Base-by-base conservation (phyloP, 257 asterid genomes). In the Linaria vulgaris region DNA sequence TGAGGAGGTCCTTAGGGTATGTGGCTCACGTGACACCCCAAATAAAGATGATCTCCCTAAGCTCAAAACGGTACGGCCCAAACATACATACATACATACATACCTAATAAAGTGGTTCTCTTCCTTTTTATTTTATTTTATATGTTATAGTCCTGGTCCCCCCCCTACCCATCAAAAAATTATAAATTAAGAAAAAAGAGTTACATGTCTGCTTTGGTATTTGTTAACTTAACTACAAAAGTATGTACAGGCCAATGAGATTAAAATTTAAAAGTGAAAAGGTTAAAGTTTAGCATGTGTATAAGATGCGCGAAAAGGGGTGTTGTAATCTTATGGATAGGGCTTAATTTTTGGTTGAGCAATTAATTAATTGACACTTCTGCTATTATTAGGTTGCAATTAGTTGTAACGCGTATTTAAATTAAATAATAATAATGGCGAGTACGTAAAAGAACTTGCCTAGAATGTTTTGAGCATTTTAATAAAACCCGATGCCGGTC, bases 11-110 rank as follows among this genome's bases (percentile, higher is more conserved):
- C 70, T 87, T 30, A 73, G 84, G 56, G 85, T 89, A 49, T 92
- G 96, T 61, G 96, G 96, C 10, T 56, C 96, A 87, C 94, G 87
- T 83, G 88, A 85, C 74, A 61, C 76, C 62, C 97, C 96, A 0
- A 63, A 82, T 56, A 82, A 75, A 78, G 91, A 89, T 47, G 79
- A 87, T 76, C 78, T 87, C 49, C 61, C 91, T 10, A 83, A 85
- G 77, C 96, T 92, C 69, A 92, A 80, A 77, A 89, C 84, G 87
- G 99, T 92, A 79, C 65, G 65, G 34, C 34, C 34, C 34, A 3
- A 27, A 27, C 34, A 27, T 2, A 27, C 34, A 27, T n/a, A 27
- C 34, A 27, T 6, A 3, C 34, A 27, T 2, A 27, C n/a, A 27
- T 2, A 27, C 4, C 6, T 27, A 27, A 2, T 27, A 27, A 27